Conservation (phyloP, 345 rosid species). For the Erysimum cheiranthoides region DNA sequence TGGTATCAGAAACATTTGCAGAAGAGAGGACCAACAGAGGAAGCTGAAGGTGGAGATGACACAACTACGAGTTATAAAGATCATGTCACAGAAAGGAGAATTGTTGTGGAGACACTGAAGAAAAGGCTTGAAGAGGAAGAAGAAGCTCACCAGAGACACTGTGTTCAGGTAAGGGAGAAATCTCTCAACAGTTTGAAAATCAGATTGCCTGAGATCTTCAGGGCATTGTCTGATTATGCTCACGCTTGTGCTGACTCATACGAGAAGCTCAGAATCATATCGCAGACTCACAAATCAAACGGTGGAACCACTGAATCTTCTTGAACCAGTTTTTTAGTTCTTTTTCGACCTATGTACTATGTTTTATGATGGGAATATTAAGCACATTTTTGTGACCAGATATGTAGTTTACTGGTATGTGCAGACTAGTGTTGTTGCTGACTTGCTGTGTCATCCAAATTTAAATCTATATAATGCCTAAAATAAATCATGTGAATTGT, state of each 20-base stretch:
- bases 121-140: slow-evolving; percentile 77
- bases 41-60: slow-evolving; percentile 62
- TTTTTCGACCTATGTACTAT: neutral
- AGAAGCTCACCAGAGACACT: slow-evolving; percentile 70
- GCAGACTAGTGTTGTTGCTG: neutral
- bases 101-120: slow-evolving; percentile 68
- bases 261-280: slow-evolving; percentile 58
- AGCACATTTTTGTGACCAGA: slow-evolving; percentile 10
- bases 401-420: neutral
- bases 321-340: slow-evolving; percentile 21
- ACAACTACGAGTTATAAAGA: slow-evolving; percentile 51
- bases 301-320: slow-evolving; percentile 29
- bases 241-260: slow-evolving; percentile 73
- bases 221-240: slow-evolving; percentile 76
- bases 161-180: slow-evolving; percentile 92
- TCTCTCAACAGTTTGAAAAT: slow-evolving; percentile 80
- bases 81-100: slow-evolving; percentile 74
- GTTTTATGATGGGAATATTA: slow-evolving; percentile 4
- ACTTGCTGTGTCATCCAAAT: neutral
- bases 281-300: slow-evolving; percentile 49
- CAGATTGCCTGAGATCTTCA: slow-evolving; percentile 84
- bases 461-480: neutral
- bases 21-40: slow-evolving; percentile 57
- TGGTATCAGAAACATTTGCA: slow-evolving; percentile 85
- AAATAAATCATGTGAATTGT: neutral